A percentile compares a stretch with the other conserved stretches of the same genome.
phyloP scores from a whole-genome alignment of 192 early-diverging fungal genomes.

The Rhizophagus sp. region DNA sequence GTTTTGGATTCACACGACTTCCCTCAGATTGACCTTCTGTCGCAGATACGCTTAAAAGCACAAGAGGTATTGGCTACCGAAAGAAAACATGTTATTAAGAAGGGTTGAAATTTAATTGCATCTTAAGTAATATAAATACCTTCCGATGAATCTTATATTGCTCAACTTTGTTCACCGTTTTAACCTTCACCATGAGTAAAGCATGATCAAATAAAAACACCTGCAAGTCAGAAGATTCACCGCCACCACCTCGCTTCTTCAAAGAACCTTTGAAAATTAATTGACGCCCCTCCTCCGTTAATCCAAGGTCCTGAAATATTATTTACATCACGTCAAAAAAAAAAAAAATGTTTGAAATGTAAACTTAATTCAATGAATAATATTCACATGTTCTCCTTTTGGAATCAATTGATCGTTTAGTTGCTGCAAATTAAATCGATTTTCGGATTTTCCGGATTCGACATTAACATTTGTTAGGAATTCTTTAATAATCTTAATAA shows the following conservation, averaged over 20 bases:
- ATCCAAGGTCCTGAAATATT: constrained; percentile 64
- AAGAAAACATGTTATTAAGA: neutral
- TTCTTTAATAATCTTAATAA: constrained; percentile 68
- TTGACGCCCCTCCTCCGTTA: constrained; percentile 68
- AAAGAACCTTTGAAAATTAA: constrained; percentile 81
- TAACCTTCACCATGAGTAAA: constrained; percentile 73
- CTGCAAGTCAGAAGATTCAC: constrained; percentile 66
- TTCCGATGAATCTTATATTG: constrained; percentile 61
- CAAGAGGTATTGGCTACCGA: constrained; percentile 77
- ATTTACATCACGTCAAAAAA: neutral
- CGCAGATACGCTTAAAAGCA: constrained; percentile 64
- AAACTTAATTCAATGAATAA: neutral
- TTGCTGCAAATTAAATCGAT: constrained; percentile 76
- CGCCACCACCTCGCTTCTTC: constrained; percentile 60
- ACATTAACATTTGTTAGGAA: constrained; percentile 79
- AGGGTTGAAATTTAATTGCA: neutral
- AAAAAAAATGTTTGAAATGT: neutral
- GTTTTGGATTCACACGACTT: constrained; percentile 5
- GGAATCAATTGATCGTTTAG: constrained; percentile 69
- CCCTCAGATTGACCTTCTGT: constrained; percentile 47
- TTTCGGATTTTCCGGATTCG: constrained; percentile 88
- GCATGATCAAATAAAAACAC: constrained; percentile 90
- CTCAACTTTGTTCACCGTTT: constrained; percentile 57
- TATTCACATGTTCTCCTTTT: constrained; percentile 44
- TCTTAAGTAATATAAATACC: constrained; percentile 33